A percentile compares a stretch with the other conserved stretches of the same genome.
phyloP scores from a whole-genome alignment of 2,329 filamentous ascomycete species.

The Cryoendolithus antarcticus region DNA sequence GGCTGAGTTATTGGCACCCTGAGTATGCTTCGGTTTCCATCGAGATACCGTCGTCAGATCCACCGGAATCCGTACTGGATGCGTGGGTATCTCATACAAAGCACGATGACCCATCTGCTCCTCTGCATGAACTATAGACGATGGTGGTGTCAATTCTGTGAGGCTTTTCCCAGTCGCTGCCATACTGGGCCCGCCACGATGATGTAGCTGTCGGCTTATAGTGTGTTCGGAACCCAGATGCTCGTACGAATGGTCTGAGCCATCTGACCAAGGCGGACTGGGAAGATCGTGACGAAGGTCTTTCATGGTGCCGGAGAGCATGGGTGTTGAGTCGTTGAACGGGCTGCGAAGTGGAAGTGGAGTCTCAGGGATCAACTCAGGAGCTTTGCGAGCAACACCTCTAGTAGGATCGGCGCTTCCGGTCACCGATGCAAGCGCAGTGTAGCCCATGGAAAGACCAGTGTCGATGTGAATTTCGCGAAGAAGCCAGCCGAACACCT shows the following conservation, averaged over 20 bases:
- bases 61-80: conserved; percentile 38
- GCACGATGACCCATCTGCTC: conserved; percentile 19
- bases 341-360: conserved; percentile 8
- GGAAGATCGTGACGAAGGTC: too few relatives aligned
- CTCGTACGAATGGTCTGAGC: conserved; percentile 5
- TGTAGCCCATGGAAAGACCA: conserved; percentile 36
- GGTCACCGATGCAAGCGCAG: background rate
- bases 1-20: conserved; percentile 18
- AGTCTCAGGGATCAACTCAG: conserved; percentile 1
- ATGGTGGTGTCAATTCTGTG: conserved; percentile 13
- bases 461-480: conserved; percentile 46
- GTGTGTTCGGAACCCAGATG: conserved; percentile 2
- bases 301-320: too few relatives aligned
- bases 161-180: conserved; percentile 1
- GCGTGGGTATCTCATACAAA: conserved; percentile 27
- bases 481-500: too few relatives aligned
- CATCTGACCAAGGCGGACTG: background rate
- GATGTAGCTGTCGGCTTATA: conserved; percentile 8
- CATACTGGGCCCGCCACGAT: background rate
- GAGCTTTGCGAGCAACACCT: too few relatives aligned
- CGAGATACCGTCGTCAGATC: conserved; percentile 13
- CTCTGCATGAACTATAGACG: conserved; percentile 8
- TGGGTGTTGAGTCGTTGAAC: too few relatives aligned
- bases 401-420: background rate
- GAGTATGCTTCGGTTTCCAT: conserved; percentile 10